Evolutionary conservation across 352 stramenopile genomes (phyloP).

Genomic region (Aphanomyces invadans): DNA sequence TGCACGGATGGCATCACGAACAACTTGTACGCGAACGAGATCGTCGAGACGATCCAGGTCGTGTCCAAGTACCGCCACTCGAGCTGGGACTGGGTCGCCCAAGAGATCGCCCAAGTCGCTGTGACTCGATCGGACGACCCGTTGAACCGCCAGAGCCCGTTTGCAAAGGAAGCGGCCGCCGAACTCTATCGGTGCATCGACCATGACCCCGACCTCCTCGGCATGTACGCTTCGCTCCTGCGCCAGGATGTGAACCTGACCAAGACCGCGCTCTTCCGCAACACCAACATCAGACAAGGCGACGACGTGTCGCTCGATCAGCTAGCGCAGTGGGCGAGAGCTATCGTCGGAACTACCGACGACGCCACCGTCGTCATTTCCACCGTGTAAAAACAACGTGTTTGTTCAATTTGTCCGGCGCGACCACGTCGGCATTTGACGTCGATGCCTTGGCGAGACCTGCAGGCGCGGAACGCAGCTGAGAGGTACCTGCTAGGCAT

Average conservation of each 20-base stretch:
- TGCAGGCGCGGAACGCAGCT: neutral
- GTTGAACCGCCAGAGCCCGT: conserved; percentile 14
- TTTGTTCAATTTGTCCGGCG: neutral
- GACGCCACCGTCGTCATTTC: conserved; percentile 20
- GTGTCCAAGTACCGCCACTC: neutral
- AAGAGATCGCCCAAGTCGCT: conserved; percentile 3
- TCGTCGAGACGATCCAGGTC: conserved; percentile 11
- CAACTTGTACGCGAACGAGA: conserved; percentile 21
- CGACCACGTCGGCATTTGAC: too few relatives aligned
- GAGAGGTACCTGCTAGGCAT: neutral
- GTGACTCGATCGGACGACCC: neutral
- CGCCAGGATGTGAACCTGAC: conserved; percentile 18
- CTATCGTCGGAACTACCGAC: neutral
- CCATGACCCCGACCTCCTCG: neutral
- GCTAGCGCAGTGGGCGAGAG: conserved; percentile 1
- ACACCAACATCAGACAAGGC: neutral
- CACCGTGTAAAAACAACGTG: conserved; percentile 3
- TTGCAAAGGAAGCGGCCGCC: conserved; percentile 1
- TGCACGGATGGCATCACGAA: conserved; percentile 17
- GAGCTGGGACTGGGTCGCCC: conserved; percentile 4
- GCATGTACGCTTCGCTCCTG: neutral
- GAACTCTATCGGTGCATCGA: conserved; percentile 17
- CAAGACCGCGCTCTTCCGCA: conserved; percentile 5
- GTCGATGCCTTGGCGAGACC: neutral
- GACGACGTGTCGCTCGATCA: conserved; percentile 13